A percentile compares a stretch with the other conserved stretches of the same genome.
Evolutionary conservation across 805 yeast genomes (phyloP).

Genomic region (Cyberlindnera lachancei): DNA sequence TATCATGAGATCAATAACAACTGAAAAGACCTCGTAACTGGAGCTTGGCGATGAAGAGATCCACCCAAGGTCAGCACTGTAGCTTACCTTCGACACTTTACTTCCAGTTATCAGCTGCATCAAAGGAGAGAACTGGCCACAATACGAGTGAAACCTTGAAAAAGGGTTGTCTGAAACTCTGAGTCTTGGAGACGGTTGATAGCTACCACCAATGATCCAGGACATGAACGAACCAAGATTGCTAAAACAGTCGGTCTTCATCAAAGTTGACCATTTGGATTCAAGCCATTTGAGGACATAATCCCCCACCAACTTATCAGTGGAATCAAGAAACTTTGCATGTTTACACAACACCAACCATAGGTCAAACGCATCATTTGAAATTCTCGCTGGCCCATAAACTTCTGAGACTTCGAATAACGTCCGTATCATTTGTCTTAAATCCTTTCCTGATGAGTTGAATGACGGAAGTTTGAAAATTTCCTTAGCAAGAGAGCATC

Average conservation of each 20-base stretch:
- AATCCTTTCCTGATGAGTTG: constrained; percentile 28
- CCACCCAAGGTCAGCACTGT: too few species aligned
- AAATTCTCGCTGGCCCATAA: constrained; percentile 49
- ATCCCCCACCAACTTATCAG: constrained; percentile 22
- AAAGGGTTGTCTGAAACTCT: constrained; percentile 5
- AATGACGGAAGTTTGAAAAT: constrained; percentile 12
- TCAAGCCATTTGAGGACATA: constrained; percentile 45
- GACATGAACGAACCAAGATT: too few species aligned
- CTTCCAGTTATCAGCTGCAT: constrained; percentile 7
- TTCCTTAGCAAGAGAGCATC: constrained; percentile 19
- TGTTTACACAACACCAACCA: constrained; percentile 42
- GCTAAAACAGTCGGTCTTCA: too few species aligned
- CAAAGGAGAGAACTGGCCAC: constrained; percentile 2
- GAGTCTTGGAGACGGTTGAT: too few species aligned
- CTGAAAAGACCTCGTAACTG: too few species aligned
- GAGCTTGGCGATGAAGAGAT: too few species aligned
- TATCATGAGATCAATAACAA: not conserved
- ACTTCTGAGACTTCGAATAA: constrained; percentile 47
- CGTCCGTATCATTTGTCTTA: constrained; percentile 40
- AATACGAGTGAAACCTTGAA: constrained; percentile 6
- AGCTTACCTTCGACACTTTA: too few species aligned
- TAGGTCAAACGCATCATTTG: constrained; percentile 40
- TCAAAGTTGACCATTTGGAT: constrained; percentile 37
- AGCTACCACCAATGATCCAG: too few species aligned
- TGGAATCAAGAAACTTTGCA: constrained; percentile 28